A percentile compares a stretch with the other conserved stretches of the same genome.
These are phyloP conservation scores for Austroboletus novae-zelandiae DNA, from an alignment of 1,284 basidiomycete genomes.

Conservation along the genomic window DNA sequence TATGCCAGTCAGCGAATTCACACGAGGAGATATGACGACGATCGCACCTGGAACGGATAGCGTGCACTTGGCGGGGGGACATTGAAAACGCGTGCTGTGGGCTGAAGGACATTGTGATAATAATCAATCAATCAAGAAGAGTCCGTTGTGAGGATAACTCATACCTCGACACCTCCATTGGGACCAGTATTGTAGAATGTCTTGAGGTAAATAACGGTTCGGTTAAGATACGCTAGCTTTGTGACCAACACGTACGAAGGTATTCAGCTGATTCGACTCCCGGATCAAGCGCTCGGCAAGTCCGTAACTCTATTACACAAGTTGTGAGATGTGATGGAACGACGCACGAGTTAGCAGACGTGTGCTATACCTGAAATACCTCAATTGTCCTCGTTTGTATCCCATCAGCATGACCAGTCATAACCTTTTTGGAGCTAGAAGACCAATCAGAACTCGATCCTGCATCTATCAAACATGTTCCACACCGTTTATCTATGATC, in stretches of 20 bases:
- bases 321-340: conserved; percentile 23
- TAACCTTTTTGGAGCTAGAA: conserved; percentile 50
- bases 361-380: not conserved
- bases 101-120: conserved; percentile 31
- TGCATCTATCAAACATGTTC: not conserved
- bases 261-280: not conserved
- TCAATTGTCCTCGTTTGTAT: not conserved
- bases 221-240: too few relatives aligned
- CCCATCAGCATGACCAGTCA: conserved; percentile 58
- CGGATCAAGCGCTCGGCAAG: not conserved
- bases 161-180: conserved; percentile 52
- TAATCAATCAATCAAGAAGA: not conserved
- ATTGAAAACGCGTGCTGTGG: conserved; percentile 58
- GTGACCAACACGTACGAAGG: conserved; percentile 34
- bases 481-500: conserved; percentile 35
- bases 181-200: conserved; percentile 69
- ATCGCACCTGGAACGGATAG: conserved; percentile 58
- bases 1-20: not conserved
- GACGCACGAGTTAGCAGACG: not conserved
- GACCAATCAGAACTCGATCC: not conserved
- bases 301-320: conserved; percentile 26
- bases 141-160: conserved; percentile 1
- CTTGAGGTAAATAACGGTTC: conserved; percentile 30
- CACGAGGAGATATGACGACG: too few relatives aligned
- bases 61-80: conserved; percentile 56